Evolutionary conservation across 73 alveolate genomes (phyloP), one percentile per base, ranked within the genome.

Genomic region (Blepharisma japonicum): DNA sequence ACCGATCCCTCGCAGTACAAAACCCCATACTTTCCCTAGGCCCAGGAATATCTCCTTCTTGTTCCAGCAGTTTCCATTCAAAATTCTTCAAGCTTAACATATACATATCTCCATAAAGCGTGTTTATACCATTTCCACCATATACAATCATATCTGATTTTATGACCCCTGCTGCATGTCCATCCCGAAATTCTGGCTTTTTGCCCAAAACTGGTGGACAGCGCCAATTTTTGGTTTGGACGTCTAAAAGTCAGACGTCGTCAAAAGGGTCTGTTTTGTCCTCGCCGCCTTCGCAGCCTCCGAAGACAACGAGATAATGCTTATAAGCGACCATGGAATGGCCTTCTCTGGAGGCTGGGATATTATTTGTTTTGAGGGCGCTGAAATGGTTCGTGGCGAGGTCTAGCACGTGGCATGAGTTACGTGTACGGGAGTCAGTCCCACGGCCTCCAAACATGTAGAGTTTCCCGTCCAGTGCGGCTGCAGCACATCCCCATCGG

Each of bases 371-470:
- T 32, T 32, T 32, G 42, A 32, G 42, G 42, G 42, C 42, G 42
- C 42, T 32, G 3, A 32, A 32, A 32, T 32, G 42, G 42, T 32
- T 32, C 3, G 42, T 32, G 42, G 42, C 42, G 42, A 32, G 42
- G 42, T 61, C 74, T 25, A 61, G 11, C 5, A 61, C 46, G 47
- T 61, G 47, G 14, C 14, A 25, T 14, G 74, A 61, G 74, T 25
- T 61, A 14, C 46, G 38, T 14, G 74, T 39, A 2, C 74, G 74
- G 38, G 74, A 61, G 47, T 61, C 74, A 18, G 74, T 9, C 46
- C 74, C 74, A 8, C 74, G 74, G 47, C 74, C 74, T 61, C 74
- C 74, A 25, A 20, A 61, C 14, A 61, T n/a, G 74, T 61, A 61
- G 23, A 61, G 74, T 61, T 25, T 61, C 2, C 23, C 23, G 47